phyloP scores from a whole-genome alignment of 164 flowering plant genomes.

The Nelumbo lutea region DNA sequence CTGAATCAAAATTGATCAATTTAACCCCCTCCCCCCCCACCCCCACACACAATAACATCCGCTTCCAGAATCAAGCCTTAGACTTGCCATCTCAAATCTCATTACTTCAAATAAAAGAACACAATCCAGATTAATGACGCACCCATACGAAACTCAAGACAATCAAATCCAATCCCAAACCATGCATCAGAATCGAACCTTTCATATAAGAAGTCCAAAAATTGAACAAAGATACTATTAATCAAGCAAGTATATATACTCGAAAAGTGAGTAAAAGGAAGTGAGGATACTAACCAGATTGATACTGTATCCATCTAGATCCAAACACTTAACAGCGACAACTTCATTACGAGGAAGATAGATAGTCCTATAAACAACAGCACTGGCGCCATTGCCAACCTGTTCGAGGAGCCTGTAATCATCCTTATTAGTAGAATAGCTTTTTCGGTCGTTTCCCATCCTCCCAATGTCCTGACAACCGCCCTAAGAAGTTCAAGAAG shows the following conservation, averaged over 20 bases:
- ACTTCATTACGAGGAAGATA: conserved; percentile 78
- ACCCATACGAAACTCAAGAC: neutral
- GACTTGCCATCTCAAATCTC: neutral
- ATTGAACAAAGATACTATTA: neutral
- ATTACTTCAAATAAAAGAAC: too few species aligned
- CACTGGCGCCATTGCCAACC: conserved; percentile 90
- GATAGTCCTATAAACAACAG: conserved; percentile 87
- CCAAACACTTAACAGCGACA: conserved; percentile 91
- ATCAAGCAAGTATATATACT: neutral
- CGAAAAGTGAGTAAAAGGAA: neutral
- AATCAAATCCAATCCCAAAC: neutral
- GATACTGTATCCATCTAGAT: conserved; percentile 95
- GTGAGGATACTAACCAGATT: conserved; percentile 58
- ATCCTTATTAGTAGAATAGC: conserved; percentile 43
- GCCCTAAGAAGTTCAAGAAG: neutral
- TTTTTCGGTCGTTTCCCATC: conserved; percentile 38
- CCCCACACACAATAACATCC: neutral
- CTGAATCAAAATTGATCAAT: neutral
- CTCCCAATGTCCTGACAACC: conserved; percentile 34
- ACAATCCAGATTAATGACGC: too few species aligned
- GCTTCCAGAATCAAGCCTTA: neutral
- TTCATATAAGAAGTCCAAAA: neutral
- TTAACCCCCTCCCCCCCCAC: neutral
- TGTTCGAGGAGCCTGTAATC: conserved; percentile 92
- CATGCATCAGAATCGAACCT: neutral